phyloP scores from a whole-genome alignment of 2,329 filamentous ascomycete genomes.

The Colletotrichum orbiculare region DNA sequence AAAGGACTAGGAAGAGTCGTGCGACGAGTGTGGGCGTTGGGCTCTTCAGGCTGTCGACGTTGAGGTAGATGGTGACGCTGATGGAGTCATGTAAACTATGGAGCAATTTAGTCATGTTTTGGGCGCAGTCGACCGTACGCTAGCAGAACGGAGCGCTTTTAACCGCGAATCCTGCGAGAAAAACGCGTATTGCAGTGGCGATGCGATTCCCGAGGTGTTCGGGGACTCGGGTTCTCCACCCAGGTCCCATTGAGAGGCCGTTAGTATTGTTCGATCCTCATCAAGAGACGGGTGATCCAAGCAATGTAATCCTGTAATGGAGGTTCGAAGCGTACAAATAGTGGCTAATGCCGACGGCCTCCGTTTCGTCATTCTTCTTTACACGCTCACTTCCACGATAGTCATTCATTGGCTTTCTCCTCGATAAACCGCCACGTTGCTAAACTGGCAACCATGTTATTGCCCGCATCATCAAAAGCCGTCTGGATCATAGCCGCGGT shows the following conservation, averaged over 20 bases:
- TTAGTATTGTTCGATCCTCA: not conserved
- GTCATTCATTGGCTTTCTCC: not conserved
- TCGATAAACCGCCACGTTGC: not conserved
- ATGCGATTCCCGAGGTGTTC: constrained; percentile 3
- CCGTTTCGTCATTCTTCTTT: too few relatives aligned
- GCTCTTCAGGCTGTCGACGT: too few relatives aligned
- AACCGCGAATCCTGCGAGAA: constrained; percentile 3
- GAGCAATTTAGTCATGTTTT: too few relatives aligned
- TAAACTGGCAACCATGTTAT: not conserved
- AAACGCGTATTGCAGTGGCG: constrained; percentile 10
- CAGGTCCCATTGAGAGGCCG: not conserved
- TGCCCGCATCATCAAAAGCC: not conserved
- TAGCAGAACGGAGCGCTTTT: too few relatives aligned
- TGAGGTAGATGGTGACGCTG: too few relatives aligned
- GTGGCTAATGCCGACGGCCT: too few relatives aligned
- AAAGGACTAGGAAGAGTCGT: too few relatives aligned
- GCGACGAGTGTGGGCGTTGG: too few relatives aligned
- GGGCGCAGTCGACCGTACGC: too few relatives aligned
- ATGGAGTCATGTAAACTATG: too few relatives aligned
- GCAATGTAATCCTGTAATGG: not conserved
- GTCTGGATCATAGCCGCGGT: too few relatives aligned
- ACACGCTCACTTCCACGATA: too few relatives aligned
- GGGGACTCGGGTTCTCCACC: constrained; percentile 6
- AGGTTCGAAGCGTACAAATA: not conserved
- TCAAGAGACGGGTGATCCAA: not conserved